Base-by-base conservation (phyloP, 1,284 basidiomycete species). In the Pholiota adiposa region DNA sequence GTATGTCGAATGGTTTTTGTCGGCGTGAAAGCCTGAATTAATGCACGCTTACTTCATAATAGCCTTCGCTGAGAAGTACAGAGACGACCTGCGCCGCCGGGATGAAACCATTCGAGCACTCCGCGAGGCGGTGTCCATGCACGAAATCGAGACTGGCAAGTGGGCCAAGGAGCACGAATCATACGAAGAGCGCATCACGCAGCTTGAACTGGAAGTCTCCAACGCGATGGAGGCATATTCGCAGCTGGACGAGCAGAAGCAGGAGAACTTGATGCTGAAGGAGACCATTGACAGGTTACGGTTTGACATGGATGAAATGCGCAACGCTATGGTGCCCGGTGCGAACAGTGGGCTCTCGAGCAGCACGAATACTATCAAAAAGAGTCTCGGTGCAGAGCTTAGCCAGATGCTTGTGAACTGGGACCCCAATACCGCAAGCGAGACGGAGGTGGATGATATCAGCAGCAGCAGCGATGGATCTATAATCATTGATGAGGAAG, bases 231-330 rank as follows among this genome's bases (percentile, higher is more conserved):
- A 87, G 63, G 87, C 90, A 0, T 87, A 92, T 56, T 80, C 78
- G 0, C 83, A 87, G 60, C 82, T 96, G 34, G 92, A 95, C 58
- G 89, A 90, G 65, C 94, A 96, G 77, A 96, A 95, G 76, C 91
- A 93, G 68, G 93, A 96, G 79, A 97, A 96, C 68, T 70, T 96
- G 63, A 77, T 92, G 70, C 80, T 96, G 62, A 96, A 95, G 71
- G 94, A 97, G 79, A 96, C 94, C 0, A 96, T 97, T 66, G 94
- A 96, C 71, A 84, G 94, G 33, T 87, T 96, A 83, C 82, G 92
- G 33, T 94, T 89, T 65, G 94, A 97, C 67, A 87, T 96, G 80
- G 94, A 96, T 66, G 93, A 96, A 74, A 84, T 96, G 77, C 82
- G 93, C 48, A 84, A 75, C 62, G 84, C 78, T 58, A 73, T 77